phyloP scores from a whole-genome alignment of 805 yeast genomes.

The Ogataea methanolica region DNA sequence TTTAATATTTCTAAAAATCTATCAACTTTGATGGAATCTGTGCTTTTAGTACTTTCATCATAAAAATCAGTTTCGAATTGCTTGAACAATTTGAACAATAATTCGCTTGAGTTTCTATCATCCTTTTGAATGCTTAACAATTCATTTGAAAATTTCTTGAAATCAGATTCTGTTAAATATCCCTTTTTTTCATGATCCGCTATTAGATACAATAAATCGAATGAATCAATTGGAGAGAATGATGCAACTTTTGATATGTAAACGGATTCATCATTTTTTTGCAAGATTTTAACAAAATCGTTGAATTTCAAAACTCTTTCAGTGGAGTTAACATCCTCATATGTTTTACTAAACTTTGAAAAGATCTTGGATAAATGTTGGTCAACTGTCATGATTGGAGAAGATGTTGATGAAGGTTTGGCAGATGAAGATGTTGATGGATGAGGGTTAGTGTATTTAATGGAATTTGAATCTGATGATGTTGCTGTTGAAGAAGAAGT shows the following conservation, averaged over 20 bases:
- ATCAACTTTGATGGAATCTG: constrained; percentile 12
- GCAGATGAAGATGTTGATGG: neutral
- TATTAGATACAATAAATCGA: constrained; percentile 70
- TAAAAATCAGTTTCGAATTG: constrained; percentile 36
- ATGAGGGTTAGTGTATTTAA: neutral
- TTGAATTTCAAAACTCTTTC: constrained; percentile 32
- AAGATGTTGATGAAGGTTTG: neutral
- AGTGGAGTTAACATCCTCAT: constrained; percentile 26
- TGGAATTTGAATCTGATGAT: too few species aligned
- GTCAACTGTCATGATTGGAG: constrained; percentile 9
- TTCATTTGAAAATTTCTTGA: constrained; percentile 63
- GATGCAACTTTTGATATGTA: constrained; percentile 20
- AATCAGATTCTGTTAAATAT: constrained; percentile 49
- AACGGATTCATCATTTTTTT: constrained; percentile 24
- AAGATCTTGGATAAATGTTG: constrained; percentile 33
- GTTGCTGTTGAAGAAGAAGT: too few species aligned
- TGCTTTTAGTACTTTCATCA: constrained; percentile 2
- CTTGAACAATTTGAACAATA: constrained; percentile 51
- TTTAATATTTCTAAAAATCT: constrained; percentile 20
- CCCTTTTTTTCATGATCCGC: constrained; percentile 76
- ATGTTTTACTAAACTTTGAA: constrained; percentile 35
- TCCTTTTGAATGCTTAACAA: constrained; percentile 30
- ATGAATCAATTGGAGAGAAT: constrained; percentile 48
- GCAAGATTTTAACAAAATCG: constrained; percentile 39
- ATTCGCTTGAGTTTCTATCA: constrained; percentile 43